Conservation (phyloP, 73 alveolate genomes). For the Durusdinium trenchii region DNA sequence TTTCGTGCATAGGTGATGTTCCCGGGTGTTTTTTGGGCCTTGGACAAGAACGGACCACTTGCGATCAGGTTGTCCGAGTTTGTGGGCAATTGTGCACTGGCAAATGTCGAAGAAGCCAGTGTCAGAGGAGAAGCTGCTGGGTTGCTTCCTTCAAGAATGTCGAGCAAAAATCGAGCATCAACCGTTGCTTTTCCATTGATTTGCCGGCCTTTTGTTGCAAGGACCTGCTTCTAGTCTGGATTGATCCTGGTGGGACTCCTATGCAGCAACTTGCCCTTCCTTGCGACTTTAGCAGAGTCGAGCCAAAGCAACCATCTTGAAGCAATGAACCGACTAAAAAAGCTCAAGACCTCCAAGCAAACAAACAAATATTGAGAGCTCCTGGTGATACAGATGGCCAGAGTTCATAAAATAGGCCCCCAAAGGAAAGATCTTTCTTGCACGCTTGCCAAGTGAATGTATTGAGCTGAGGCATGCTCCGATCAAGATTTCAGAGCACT, state of each 20-base stretch:
- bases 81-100: constrained; percentile 84
- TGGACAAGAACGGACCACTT: neutral
- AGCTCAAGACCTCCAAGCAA: no score
- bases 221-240: constrained; percentile 77
- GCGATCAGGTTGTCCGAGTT: constrained; percentile 34
- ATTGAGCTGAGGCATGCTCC: constrained; percentile 47
- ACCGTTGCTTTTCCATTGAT: neutral
- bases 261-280: constrained; percentile 26
- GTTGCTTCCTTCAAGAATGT: neutral
- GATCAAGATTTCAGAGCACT: constrained; percentile 45
- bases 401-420: no score
- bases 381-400: no score
- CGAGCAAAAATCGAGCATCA: neutral
- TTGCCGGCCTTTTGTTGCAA: neutral
- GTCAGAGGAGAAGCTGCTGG: neutral
- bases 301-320: no score
- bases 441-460: neutral
- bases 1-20: no score
- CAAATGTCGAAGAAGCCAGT: constrained; percentile 77
- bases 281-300: neutral
- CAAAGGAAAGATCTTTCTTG: no score
- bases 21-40: neutral
- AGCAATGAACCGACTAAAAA: no score
- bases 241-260: constrained; percentile 80
- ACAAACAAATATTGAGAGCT: no score